Evolutionary conservation across 106 monocot species (phyloP), one percentile per base, ranked within the genome.

Genomic region (Vanilla planifolia): DNA sequence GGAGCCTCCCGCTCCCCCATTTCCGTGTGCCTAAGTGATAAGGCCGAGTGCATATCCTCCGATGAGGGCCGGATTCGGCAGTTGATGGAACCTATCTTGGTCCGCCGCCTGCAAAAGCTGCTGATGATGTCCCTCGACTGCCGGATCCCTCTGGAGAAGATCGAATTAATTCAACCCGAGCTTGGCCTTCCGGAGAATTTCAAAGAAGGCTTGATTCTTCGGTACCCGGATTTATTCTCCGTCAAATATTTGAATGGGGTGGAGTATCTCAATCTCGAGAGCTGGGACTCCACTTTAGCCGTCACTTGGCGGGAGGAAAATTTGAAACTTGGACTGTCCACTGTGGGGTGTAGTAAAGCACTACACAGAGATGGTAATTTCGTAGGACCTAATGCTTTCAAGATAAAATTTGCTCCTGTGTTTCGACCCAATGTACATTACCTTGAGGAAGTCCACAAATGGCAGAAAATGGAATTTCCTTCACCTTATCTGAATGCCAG

Each of bases 111-210:
- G 25, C 63, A 62, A 63, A 98, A 88, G 74, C 64, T 98, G 4
- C 77, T 98, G 39, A 98, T 91, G 96, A 72, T 98, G 91, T 87
- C 96, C 1, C 43, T 88, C 72, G 91, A 98, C 59, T 98, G 91
- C 56, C 81, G 67, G 57, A 64, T 98, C 3, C 81, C 87, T 14
- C 16, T 92, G 68, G 86, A 85, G 62, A 91, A 84, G 74, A 74
- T 98, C 57, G 64, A 82, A 24, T 60, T 92, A 13, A 73, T 98
- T 13, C 62, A 73, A 20, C 40, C 66, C 0, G 91, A 98, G 2
- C 30, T 98, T 4, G 96, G 96, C 4, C 63, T 98, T 25, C 84
- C 84, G 0, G 26, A 36, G 28, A 51, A 88, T 21, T 98, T 76
- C 63, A 73, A 70, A 63, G 40, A 23, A 2, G 32, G n/a, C 24